Conservation (phyloP, 108 stramenopile genomes). For the Nannochloropsis oceanica region DNA sequence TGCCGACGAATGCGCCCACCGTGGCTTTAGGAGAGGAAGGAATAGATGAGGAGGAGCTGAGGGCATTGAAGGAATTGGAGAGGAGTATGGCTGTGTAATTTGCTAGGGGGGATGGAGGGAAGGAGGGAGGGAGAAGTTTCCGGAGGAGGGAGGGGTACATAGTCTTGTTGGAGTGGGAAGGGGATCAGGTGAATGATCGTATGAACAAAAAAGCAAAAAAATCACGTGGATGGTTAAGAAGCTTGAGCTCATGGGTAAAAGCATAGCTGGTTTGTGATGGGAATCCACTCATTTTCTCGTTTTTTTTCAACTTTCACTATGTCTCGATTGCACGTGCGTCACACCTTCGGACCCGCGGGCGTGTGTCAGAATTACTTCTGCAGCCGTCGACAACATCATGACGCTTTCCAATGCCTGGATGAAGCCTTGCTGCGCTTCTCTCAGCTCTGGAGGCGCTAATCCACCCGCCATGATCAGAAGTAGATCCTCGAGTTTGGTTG, state of each 20-base stretch:
- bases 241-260: too few species aligned
- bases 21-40: slow-evolving; percentile 4
- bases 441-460: not conserved
- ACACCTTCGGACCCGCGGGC: too few species aligned
- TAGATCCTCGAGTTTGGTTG: not conserved
- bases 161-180: not conserved
- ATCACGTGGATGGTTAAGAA: too few species aligned
- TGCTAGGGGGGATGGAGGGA: not conserved
- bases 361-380: not conserved
- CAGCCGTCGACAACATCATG: not conserved
- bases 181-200: too few species aligned
- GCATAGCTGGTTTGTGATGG: too few species aligned
- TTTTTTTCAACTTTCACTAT: too few species aligned
- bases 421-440: not conserved
- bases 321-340: too few species aligned
- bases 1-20: not conserved
- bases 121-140: not conserved
- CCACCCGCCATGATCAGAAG: not conserved
- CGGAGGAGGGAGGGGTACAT: not conserved
- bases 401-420: not conserved
- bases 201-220: too few species aligned
- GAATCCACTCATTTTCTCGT: too few species aligned
- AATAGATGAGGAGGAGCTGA: slow-evolving; percentile 19
- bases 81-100: slow-evolving; percentile 27
- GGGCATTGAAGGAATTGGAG: slow-evolving; percentile 26